Base-by-base conservation (phyloP, 2,329 filamentous ascomycete genomes). In the Penicillium sp. region DNA sequence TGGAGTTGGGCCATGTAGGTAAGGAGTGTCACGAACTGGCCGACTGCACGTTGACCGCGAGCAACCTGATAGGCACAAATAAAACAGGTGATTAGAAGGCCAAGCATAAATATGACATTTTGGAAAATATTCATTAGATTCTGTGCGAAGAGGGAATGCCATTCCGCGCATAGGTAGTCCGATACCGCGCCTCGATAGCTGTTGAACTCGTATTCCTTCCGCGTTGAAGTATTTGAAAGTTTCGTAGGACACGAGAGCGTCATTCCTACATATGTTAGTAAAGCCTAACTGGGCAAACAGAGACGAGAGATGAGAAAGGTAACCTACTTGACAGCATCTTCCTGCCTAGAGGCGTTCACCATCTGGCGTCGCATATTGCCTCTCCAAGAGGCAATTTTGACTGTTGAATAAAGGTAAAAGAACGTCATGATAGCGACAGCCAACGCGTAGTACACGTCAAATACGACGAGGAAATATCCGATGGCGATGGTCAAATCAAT, bases 201-300 rank as follows among this genome's bases (percentile, higher is more conserved):
- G 37, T 80, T 77, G 64, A 90, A 89, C 68, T 92, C 89, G 67
- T 88, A 90, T 1, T 82, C 78, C 67, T 92, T 92, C 89, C 11
- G 89, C 89, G 65, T 91, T 91, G 80, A 92, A 92, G 68, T 92
- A 92, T 70, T 92, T 92, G 71, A 92, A 89, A 3, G 89, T 92
- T 76, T 97, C 92, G 72, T 96, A 97, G 20, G 90, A 94, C 61
- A 92, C 90, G 77, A 97, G 92, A 0, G 92, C 96, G 72, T 97
- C 92, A 70, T 96, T 96, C 75, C 79, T 82, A 57, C 40, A 10
- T 32, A 26, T 1, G 4, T 51, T 22, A 29, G 47, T 24, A 7
- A 34, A 18, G 3, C 3, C 11, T 2, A 7, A 38, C 1, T 4
- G 9, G 31, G 2, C 6, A n/a, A 38, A 11, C 11, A 37, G 16